Evolutionary conservation across 2,329 filamentous ascomycete species (phyloP), one percentile per base, ranked within the genome.

Genomic region (Penicillium sp.): DNA sequence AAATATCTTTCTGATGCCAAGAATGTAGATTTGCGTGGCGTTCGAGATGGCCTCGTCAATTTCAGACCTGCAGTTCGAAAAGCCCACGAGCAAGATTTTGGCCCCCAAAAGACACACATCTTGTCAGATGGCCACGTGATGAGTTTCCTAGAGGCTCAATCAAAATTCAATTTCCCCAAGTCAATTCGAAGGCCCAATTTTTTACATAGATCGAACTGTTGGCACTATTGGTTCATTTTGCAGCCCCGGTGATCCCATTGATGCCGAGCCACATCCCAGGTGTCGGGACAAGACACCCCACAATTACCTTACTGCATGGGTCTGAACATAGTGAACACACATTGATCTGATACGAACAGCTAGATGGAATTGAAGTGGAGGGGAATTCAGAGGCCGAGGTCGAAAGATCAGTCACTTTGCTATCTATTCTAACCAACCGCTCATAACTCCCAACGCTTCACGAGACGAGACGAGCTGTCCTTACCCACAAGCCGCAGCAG

Each of bases 381-480:
- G 20, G 20, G 20, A 25, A 25, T 25, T 25, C 4, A 25, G 25
- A 25, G 25, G 20, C 20, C 20, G 20, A 2, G 25, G 25, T 25
- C 25, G 1, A 17, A 17, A 35, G 31, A 20, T 10, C 14, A 14
- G 28, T n/a, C 6, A 50, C 37, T 55, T 55, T 37, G 35, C 54
- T 59, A 52, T 55, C 49, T 59, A 66, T 64, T 58, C n/a, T 66
- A 39, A 39, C 25, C 47, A 22, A 43, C 43, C 53, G 14, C 48
- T 61, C 34, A 31, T 11, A 56, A 64, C 57, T 58, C 55, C 62
- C 43, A 47, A 54, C 49, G 52, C 61, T 67, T 67, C 54, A 71
- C 52, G 55, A 63, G 3, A 43, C 28, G 28, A 5, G 28, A 31
- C 28, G 49, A 37, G 25, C 57, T 60, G 58, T 51, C 38, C 52